phyloP scores from a whole-genome alignment of 164 flowering plant species.

The Litsea cubeba region DNA sequence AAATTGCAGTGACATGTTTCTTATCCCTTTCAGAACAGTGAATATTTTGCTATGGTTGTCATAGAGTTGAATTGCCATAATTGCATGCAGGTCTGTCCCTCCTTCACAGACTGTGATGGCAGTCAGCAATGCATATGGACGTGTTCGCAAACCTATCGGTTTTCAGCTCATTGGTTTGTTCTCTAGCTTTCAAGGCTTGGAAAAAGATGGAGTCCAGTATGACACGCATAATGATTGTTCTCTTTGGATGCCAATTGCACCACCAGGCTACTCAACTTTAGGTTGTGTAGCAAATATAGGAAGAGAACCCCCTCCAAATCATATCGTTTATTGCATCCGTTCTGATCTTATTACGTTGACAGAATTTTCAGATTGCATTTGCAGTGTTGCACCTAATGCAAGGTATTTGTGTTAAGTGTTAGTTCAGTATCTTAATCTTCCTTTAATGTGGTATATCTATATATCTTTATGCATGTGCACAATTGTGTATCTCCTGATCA shows the following conservation, averaged over 20 bases:
- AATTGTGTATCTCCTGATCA: no score
- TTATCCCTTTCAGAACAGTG: no score
- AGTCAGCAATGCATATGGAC: slow-evolving; percentile 82
- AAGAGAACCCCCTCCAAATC: slow-evolving; percentile 75
- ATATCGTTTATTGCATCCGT: slow-evolving; percentile 80
- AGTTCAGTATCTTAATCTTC: no score
- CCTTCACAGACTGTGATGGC: slow-evolving; percentile 95
- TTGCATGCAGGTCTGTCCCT: slow-evolving; percentile 70
- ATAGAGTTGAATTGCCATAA: background rate
- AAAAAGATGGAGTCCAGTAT: slow-evolving; percentile 24
- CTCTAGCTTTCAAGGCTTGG: slow-evolving; percentile 43
- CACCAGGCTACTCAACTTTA: slow-evolving; percentile 70
- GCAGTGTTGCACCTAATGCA: slow-evolving; percentile 38
- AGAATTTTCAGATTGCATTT: slow-evolving; percentile 62
- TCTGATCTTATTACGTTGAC: slow-evolving; percentile 84
- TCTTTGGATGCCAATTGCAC: slow-evolving; percentile 91
- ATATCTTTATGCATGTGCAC: no score
- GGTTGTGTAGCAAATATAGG: slow-evolving; percentile 87
- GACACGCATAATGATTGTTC: slow-evolving; percentile 54
- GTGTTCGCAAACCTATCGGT: slow-evolving; percentile 86
- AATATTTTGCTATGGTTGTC: background rate
- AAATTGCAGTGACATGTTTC: no score
- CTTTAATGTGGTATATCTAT: no score
- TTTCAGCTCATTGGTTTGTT: slow-evolving; percentile 67
- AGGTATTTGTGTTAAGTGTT: slow-evolving; percentile 4